Conservation (phyloP, 768 basidiomycete genomes). For the Boletales sp. region DNA sequence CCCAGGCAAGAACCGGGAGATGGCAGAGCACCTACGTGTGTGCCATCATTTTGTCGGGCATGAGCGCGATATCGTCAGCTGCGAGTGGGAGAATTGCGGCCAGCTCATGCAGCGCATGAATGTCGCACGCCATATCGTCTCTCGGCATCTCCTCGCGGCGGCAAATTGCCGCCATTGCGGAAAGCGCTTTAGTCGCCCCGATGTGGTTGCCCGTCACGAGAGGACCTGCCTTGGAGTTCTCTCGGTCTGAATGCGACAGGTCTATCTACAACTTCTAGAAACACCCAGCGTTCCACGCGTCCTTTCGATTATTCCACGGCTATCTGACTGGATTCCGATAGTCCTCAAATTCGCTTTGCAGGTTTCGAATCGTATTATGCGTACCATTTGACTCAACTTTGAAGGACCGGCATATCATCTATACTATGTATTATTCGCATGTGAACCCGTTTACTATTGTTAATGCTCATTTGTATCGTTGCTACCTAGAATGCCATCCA, state of each 20-base stretch:
- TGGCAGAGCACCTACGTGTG: slow-evolving; percentile 24
- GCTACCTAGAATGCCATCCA: background rate
- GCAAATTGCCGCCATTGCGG: slow-evolving; percentile 22
- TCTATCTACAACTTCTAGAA: background rate
- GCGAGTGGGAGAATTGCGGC: slow-evolving; percentile 23
- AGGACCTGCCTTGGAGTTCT: slow-evolving; percentile 13
- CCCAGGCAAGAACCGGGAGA: slow-evolving; percentile 29
- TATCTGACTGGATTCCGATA: background rate
- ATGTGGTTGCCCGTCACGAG: slow-evolving; percentile 27
- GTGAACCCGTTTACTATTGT: slow-evolving; percentile 4
- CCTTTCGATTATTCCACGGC: background rate
- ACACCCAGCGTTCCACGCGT: background rate
- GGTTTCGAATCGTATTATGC: slow-evolving; percentile 5
- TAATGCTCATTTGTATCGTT: background rate
- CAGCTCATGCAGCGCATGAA: slow-evolving; percentile 28
- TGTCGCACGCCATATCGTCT: slow-evolving; percentile 26
- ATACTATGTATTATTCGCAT: slow-evolving; percentile 8
- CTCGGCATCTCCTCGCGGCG: slow-evolving; percentile 23
- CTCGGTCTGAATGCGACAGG: background rate
- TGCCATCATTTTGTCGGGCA: slow-evolving; percentile 23
- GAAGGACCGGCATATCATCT: slow-evolving; percentile 4
- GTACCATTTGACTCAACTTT: background rate
- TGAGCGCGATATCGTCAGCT: slow-evolving; percentile 22
- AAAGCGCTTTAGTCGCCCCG: slow-evolving; percentile 24
- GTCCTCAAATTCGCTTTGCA: slow-evolving; percentile 3